Evolutionary conservation across 1,139 yeast genomes (phyloP), one percentile per base, ranked within the genome.

Genomic region (Geotrichum fermentans): DNA sequence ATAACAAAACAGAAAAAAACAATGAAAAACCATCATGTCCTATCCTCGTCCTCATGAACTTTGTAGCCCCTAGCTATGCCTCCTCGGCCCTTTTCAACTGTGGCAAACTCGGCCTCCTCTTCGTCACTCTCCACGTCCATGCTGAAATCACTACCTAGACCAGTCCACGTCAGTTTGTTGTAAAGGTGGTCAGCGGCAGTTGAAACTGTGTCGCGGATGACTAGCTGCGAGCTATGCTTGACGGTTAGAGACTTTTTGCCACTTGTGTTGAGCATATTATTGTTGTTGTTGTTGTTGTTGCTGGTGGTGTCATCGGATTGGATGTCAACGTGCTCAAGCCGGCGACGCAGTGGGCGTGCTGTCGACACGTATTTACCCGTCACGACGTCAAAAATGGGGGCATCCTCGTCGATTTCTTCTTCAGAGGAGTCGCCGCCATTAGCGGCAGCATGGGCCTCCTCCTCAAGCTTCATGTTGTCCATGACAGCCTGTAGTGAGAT

Each of bases 41-140:
- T 22, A 2, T 35, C 30, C 24, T 53, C 51, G 2, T 53, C 50
- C 4, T 52, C 56, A 2, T 55, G 59, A 18, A 61, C 77, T 56
- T 69, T 72, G 60, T 92, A 92, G 4, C 94, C 95, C 58, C 97
- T 73, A 1, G 98, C 98, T 51, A 90, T 78, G 34, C 98, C 98
- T 1, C 77, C 74, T 42, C 83, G 73, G 1, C 98, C 98, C 56
- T 83, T 81, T 62, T 88, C 95, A 1, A 87, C 76, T 1, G 73
- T 64, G 0, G 97, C 65, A 16, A 61, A 67, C 43, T 73, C 78
- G 38, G 61, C 68, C 10, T 61, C 67, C 40, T 73, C 79, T 38
- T 62, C 68, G 1, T 66, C 72, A 4, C 70, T 75, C 16, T 60
- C 61, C 13, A 52, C 54, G 1, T 43, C 38, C 1, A 61, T 58